These are phyloP conservation scores for Pleomassaria siparia DNA, from an alignment of 2,329 filamentous ascomycete genomes.

Conservation along the genomic window DNA sequence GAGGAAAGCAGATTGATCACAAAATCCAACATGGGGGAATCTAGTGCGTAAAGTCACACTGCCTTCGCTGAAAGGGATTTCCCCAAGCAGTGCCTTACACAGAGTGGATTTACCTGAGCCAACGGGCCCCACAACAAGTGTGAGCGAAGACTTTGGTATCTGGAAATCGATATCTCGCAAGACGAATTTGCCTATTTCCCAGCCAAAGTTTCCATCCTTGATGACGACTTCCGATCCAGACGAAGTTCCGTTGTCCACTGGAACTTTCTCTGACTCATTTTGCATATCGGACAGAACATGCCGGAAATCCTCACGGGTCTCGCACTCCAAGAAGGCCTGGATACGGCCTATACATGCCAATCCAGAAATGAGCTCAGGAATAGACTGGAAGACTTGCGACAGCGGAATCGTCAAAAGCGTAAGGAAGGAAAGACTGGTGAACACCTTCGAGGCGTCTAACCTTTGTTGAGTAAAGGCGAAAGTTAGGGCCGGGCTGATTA, in stretches of 20 bases:
- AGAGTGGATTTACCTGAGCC: slow-evolving; percentile 40
- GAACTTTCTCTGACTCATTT: slow-evolving; percentile 1
- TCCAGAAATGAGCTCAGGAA: slow-evolving; percentile 13
- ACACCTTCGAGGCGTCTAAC: slow-evolving; percentile 12
- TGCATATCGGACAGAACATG: slow-evolving; percentile 1
- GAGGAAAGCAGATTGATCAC: slow-evolving; percentile 41
- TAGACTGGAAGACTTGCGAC: slow-evolving; percentile 8
- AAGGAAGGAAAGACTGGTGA: slow-evolving; percentile 13
- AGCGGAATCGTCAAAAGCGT: slow-evolving; percentile 13
- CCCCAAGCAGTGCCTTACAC: slow-evolving; percentile 36
- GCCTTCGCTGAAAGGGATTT: slow-evolving; percentile 32
- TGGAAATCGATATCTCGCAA: slow-evolving; percentile 16
- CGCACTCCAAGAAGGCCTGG: slow-evolving; percentile 14
- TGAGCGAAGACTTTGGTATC: slow-evolving; percentile 19
- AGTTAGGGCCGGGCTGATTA: slow-evolving; percentile 9
- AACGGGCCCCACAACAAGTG: slow-evolving; percentile 30
- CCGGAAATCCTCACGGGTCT: slow-evolving; percentile 10
- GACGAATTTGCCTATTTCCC: slow-evolving; percentile 21
- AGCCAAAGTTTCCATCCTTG: slow-evolving; percentile 25
- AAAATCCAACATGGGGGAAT: slow-evolving; percentile 36
- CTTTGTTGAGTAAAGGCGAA: slow-evolving; percentile 9
- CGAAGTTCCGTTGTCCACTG: background rate
- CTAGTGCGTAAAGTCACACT: slow-evolving; percentile 13
- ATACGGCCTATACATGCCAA: slow-evolving; percentile 17
- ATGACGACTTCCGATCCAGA: slow-evolving; percentile 10